Evolutionary conservation across 371 early-diverging fungal species (phyloP), one percentile per base, ranked within the genome.

Genomic region (Umbelopsis sp.): DNA sequence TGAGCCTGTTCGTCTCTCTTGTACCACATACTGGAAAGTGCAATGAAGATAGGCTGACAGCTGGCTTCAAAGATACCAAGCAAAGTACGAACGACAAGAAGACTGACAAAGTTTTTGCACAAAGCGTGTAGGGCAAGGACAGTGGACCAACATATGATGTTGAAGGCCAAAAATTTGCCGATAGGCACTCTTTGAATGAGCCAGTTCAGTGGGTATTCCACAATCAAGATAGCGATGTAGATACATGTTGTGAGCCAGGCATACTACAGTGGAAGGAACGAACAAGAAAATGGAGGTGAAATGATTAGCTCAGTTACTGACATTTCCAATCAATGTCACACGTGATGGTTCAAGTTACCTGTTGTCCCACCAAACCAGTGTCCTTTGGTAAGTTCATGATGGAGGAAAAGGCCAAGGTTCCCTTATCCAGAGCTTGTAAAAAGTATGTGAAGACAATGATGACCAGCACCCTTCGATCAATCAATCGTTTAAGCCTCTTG

Each of bases 181-280:
- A 74, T 71, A 20, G 74, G 74, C 5, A 74, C 64, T 50, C 71
- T 68, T 50, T 71, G 71, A 52, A 74, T 68, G 16, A 64, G 25
- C 74, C 74, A 74, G 20, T 74, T 74, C 37, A 74, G 29, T 1
- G 74, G 74, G 38, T 71, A 74, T 69, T 74, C 74, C 14, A 74
- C 69, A 48, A 74, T 63, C 22, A 74, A 37, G 11, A 74, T 44
- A 8, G 74, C 74, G 66, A 74, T 74, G 24, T 74, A 74, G 24
- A 74, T 74, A 64, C 74, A 74, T 12, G 74, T 74, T 44, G 74
- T 74, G 2, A 74, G 46, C 74, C 74, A 74, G 24, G 71, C 65
- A 14, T 74, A 74, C 71, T 74, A 52, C 25, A 32, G 37, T 16
- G 63, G 35, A 22, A 22, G 22, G 22, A 22, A 22, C 22, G 22